phyloP scores from a whole-genome alignment of 345 rosid genomes.

The Rubroshorea leprosula region DNA sequence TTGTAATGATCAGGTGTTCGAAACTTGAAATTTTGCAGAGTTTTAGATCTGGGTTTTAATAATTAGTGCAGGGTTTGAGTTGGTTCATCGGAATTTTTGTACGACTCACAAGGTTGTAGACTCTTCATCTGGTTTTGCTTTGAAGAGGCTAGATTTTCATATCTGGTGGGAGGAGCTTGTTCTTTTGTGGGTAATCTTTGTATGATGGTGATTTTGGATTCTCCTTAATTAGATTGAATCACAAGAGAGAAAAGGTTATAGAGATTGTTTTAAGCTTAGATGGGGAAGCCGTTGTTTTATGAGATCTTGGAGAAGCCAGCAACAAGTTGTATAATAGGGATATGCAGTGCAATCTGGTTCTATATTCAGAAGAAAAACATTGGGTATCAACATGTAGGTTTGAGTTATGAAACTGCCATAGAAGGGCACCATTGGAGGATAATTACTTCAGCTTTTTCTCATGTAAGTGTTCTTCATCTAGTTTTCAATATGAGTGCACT shows the following conservation, averaged over 20 bases:
- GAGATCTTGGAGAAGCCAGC: conserved; percentile 88
- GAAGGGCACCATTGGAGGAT: conserved; percentile 96
- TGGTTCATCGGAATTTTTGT: not conserved
- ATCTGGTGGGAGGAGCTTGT: not conserved
- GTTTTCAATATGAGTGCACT: conserved; percentile 96
- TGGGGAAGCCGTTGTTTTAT: conserved; percentile 85
- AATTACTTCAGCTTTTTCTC: conserved; percentile 93
- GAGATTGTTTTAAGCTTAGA: not conserved
- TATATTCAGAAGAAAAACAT: conserved; percentile 85
- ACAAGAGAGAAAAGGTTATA: not conserved
- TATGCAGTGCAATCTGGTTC: conserved; percentile 77
- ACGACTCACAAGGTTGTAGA: not conserved
- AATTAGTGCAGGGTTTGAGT: not conserved
- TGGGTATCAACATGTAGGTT: conserved; percentile 85
- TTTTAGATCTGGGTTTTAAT: conserved; percentile 10
- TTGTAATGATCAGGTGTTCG: not conserved
- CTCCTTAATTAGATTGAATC: not conserved
- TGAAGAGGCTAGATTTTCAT: not conserved
- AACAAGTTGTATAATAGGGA: conserved; percentile 62
- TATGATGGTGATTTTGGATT: not conserved
- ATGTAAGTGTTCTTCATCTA: conserved; percentile 85
- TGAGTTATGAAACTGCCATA: conserved; percentile 71
- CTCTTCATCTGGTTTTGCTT: not conserved
- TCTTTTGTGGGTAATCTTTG: not conserved
- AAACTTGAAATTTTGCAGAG: not conserved